A percentile compares a stretch with the other conserved stretches of the same genome.
These are phyloP conservation scores for Myxozyma lipomycoides DNA, from an alignment of 805 yeast genomes.

Conservation along the genomic window DNA sequence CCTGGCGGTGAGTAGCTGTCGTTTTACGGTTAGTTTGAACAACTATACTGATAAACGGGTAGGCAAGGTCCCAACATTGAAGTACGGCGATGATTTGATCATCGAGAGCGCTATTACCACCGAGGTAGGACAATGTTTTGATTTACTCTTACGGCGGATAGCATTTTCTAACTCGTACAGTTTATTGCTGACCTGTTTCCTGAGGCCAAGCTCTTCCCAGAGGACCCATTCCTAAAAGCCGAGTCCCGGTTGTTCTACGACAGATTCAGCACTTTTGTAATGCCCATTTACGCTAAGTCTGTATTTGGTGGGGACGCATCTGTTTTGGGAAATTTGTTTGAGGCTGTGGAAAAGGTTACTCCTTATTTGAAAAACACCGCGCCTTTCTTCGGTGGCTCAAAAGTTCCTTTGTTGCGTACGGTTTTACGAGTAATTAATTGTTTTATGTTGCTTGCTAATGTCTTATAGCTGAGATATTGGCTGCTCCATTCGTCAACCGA, in stretches of 20 bases:
- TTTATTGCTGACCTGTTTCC: constrained; percentile 33
- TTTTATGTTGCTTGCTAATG: neutral
- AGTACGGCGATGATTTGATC: constrained; percentile 29
- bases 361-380: constrained; percentile 22
- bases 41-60: too few species aligned
- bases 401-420: constrained; percentile 11
- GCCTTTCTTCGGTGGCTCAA: constrained; percentile 30
- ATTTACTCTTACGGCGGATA: neutral
- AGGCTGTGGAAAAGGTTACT: constrained; percentile 25
- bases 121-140: constrained; percentile 13
- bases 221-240: constrained; percentile 73
- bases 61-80: constrained; percentile 33
- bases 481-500: constrained; percentile 30
- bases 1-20: constrained; percentile 26
- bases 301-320: constrained; percentile 5
- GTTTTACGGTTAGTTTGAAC: neutral
- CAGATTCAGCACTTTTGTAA: constrained; percentile 25
- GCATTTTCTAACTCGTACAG: neutral
- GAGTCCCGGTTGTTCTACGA: constrained; percentile 29
- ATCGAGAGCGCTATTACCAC: constrained; percentile 33
- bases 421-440: too few species aligned
- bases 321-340: constrained; percentile 13
- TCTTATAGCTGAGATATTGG: constrained; percentile 22
- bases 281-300: constrained; percentile 20
- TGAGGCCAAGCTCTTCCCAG: constrained; percentile 56